phyloP scores from a whole-genome alignment of 2,329 filamentous ascomycete species.

The Microthyrium microscopicum region DNA sequence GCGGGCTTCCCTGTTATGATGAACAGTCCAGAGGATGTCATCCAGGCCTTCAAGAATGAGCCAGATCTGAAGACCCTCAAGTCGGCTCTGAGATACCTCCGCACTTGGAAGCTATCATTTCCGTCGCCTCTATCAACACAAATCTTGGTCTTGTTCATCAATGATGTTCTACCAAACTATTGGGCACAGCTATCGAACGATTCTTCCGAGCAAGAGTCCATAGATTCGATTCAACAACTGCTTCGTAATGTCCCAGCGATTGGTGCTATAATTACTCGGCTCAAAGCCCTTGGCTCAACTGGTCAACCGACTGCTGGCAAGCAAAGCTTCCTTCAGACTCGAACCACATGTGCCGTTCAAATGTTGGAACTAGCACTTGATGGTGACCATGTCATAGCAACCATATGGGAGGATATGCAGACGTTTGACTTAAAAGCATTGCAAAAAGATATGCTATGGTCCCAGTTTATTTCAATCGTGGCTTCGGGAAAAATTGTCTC shows the following conservation, averaged over 20 bases:
- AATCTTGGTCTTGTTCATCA: slow-evolving; percentile 58
- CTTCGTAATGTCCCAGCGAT: slow-evolving; percentile 61
- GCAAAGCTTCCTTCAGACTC: no score
- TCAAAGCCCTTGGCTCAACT: slow-evolving; percentile 48
- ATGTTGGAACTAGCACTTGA: no score
- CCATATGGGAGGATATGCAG: slow-evolving; percentile 29
- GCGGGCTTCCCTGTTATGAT: no score
- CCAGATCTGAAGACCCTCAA: no score
- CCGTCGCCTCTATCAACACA: slow-evolving; percentile 53
- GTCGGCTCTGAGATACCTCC: no score
- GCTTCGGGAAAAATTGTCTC: slow-evolving; percentile 45
- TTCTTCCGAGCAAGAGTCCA: slow-evolving; percentile 20
- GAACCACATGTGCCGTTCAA: no score
- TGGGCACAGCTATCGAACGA: slow-evolving; percentile 45
- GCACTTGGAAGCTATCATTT: no score
- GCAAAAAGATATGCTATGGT: slow-evolving; percentile 48
- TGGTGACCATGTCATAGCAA: no score
- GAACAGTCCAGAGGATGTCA: no score
- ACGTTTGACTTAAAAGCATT: no score
- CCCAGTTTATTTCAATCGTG: slow-evolving; percentile 41
- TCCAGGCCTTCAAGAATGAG: no score
- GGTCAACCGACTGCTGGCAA: no score
- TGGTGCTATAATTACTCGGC: slow-evolving; percentile 56
- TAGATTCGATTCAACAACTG: slow-evolving; percentile 39
- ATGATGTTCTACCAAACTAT: slow-evolving; percentile 62